Evolutionary conservation across 2,329 filamentous ascomycete species (phyloP).

Genomic region (Fusarium coicis): DNA sequence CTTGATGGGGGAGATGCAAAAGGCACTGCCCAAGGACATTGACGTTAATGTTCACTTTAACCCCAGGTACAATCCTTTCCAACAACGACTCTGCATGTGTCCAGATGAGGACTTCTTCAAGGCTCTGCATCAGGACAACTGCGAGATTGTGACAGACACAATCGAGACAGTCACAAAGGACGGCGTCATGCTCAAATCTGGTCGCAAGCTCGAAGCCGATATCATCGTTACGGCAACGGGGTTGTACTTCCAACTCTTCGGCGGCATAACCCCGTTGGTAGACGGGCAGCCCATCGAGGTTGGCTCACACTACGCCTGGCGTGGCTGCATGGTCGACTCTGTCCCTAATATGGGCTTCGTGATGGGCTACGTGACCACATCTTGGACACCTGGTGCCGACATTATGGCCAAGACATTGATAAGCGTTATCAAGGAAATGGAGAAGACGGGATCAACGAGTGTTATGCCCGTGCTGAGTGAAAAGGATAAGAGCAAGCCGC

Average conservation of each 20-base stretch:
- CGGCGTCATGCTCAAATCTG: constrained; percentile 60
- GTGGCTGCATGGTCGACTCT: constrained; percentile 72
- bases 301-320: constrained; percentile 68
- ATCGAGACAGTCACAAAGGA: constrained; percentile 62
- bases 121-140: constrained; percentile 57
- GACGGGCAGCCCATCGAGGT: constrained; percentile 63
- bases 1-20: constrained; percentile 56
- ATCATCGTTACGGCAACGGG: constrained; percentile 78
- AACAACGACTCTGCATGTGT: constrained; percentile 79
- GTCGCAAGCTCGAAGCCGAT: constrained; percentile 67
- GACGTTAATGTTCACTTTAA: constrained; percentile 71
- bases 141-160: constrained; percentile 61
- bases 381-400: constrained; percentile 76
- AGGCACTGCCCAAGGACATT: constrained; percentile 64
- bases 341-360: constrained; percentile 72
- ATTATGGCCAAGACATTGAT: constrained; percentile 58
- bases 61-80: constrained; percentile 73
- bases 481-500: constrained; percentile 40
- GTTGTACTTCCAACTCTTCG: constrained; percentile 67
- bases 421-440: constrained; percentile 65
- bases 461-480: constrained; percentile 57
- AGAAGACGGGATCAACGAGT: constrained; percentile 55
- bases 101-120: constrained; percentile 67
- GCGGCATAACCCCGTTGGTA: constrained; percentile 62
- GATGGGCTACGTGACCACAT: constrained; percentile 72